Evolutionary conservation across 78 protist species (phyloP), one percentile per base, ranked within the genome.

Genomic region (Dictyostelium firmibasis): DNA sequence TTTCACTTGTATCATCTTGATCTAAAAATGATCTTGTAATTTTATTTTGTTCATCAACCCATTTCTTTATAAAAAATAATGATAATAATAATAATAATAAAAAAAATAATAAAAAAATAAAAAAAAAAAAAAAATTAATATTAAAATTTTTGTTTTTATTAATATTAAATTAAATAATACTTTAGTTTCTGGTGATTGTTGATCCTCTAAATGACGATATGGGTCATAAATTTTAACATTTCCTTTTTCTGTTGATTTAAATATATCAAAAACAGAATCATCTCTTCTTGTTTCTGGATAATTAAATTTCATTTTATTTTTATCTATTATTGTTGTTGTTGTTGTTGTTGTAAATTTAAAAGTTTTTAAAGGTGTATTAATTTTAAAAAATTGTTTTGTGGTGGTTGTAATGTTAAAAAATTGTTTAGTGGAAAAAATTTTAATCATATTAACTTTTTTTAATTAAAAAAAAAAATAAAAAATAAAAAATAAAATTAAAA

Each of bases 191-290:
- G 38, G 92, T 16, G 96, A 69, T 36, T 92, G 69, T 29, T 91
- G 97, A 70, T 97, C 97, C 62, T 98, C 98, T 41, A 98, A 70
- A 96, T 96, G 93, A 13, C 96, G 44, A 77, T 97, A 95, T 67
- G 98, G 98, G 31, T 98, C 98, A 10, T 78, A 13, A 10, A 93
- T 35, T 60, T n/a, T 67, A 23, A 83, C 77, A 44, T 27, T 79
- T 23, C 76, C 33, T 3, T 62, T 69, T 33, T 60, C 60, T 60
- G 44, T 25, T 62, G 64, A 76, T 74, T 86, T 94, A 72, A 44
- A 94, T 29, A 25, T 67, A 27, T 94, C 97, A 29, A n/a, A 29
- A 2, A 81, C 87, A 81, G 75, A 23, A 8, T 84, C 94, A 75
- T 81, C 97, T 43, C 96, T 53, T 33, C 25, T 86, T 25, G 79